Conservation (phyloP, 179 eudicot genomes). For the Heliamphora pulchella region DNA sequence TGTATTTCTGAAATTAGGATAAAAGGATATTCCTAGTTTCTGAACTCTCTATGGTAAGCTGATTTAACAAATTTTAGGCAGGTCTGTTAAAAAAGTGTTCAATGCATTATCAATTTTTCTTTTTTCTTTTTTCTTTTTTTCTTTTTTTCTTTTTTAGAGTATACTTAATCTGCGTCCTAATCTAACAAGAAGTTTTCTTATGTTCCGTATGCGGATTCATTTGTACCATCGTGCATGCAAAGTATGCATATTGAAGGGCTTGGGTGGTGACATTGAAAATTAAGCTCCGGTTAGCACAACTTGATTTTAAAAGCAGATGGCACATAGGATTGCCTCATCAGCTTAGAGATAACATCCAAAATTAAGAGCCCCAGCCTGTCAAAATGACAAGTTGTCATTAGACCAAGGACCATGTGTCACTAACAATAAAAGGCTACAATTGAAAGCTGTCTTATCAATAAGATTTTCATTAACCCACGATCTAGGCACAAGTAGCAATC, state of each 20-base stretch:
- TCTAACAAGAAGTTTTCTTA: background rate
- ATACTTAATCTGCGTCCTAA: background rate
- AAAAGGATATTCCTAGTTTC: background rate
- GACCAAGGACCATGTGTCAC: background rate
- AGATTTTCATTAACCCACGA: no score
- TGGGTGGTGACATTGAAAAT: background rate
- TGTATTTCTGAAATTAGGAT: background rate
- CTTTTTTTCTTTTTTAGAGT: no score
- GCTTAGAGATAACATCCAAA: background rate
- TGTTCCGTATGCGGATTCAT: background rate
- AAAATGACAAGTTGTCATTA: background rate
- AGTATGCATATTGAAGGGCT: background rate
- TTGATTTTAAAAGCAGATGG: background rate
- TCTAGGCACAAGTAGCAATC: no score
- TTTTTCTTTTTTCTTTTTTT: no score
- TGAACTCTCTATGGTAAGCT: constrained; percentile 8
- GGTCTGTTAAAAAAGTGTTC: background rate
- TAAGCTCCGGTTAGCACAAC: background rate
- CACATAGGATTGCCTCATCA: background rate
- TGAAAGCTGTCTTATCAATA: no score
- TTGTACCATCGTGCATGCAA: background rate
- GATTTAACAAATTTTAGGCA: background rate
- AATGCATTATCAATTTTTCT: background rate
- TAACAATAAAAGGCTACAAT: background rate
- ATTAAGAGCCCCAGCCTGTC: background rate